These are phyloP conservation scores for Spongospora subterranea DNA, from an alignment of 208 protist genomes.

Conservation along the genomic window DNA sequence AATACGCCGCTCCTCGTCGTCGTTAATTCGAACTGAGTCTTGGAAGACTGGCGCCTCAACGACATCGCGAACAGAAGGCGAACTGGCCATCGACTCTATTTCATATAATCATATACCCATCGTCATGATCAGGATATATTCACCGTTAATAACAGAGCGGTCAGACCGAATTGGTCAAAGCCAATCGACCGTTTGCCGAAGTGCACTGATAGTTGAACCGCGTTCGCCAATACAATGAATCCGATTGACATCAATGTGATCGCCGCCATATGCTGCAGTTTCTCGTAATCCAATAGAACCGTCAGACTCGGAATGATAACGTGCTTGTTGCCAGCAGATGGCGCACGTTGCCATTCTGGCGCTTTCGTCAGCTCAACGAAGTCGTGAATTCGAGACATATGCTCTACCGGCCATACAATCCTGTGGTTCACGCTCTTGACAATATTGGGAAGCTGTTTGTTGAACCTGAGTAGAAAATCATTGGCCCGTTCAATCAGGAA, in stretches of 20 bases:
- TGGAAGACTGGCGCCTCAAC: not conserved
- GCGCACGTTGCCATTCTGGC: not conserved
- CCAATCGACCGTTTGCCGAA: not conserved
- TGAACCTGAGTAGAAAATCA: not conserved
- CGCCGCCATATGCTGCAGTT: not conserved
- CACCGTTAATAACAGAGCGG: conserved; percentile 17
- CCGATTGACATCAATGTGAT: not conserved
- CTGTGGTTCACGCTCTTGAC: not conserved
- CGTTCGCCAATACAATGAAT: not conserved
- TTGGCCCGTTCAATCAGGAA: conserved; percentile 27
- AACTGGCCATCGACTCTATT: not conserved
- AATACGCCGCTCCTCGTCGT: not conserved
- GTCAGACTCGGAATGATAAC: too few relatives aligned
- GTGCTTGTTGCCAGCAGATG: not conserved
- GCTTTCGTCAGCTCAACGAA: not conserved
- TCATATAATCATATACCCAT: not conserved
- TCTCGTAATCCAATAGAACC: not conserved
- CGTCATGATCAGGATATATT: not conserved
- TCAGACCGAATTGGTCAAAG: not conserved
- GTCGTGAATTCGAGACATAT: not conserved
- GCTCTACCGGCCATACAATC: not conserved
- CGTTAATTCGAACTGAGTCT: not conserved
- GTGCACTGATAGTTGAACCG: not conserved
- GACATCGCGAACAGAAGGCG: not conserved
- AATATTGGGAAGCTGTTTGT: not conserved